Conservation (phyloP, 495 filamentous ascomycete genomes). For the Trichocladium uniseriatum region DNA sequence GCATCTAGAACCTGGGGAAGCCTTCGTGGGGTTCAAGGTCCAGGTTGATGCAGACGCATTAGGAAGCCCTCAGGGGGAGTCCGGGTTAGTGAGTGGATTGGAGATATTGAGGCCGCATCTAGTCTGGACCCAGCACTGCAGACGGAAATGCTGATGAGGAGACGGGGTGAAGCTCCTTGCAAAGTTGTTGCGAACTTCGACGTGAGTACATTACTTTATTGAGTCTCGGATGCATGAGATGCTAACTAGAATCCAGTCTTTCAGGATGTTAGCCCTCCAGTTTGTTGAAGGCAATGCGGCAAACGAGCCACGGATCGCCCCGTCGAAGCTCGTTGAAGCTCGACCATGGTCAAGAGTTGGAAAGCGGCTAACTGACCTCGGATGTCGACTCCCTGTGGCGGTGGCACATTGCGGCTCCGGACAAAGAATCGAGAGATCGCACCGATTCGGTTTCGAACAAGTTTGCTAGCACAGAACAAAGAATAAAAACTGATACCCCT, state of each 20-base stretch:
- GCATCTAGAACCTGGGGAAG: constrained; percentile 1
- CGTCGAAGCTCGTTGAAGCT: too few species aligned
- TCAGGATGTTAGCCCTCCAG: constrained; percentile 5
- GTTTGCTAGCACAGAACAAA: neutral
- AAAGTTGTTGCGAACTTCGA: constrained; percentile 11
- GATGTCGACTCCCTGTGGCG: too few species aligned
- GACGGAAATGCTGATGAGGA: neutral
- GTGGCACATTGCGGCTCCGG: neutral
- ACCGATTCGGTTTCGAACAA: neutral
- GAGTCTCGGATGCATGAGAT: too few species aligned
- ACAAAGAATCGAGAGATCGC: neutral
- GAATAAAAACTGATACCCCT: neutral
- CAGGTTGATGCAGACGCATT: constrained; percentile 1
- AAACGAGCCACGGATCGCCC: neutral
- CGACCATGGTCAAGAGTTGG: too few species aligned
- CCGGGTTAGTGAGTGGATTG: constrained; percentile 6
- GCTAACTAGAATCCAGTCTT: neutral
- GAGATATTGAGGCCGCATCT: neutral
- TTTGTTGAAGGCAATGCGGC: neutral
- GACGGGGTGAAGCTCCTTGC: neutral
- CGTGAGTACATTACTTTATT: constrained; percentile 1
- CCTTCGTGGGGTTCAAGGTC: constrained; percentile 1
- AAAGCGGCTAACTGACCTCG: too few species aligned
- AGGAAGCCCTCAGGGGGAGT: neutral
- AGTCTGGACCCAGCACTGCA: neutral